A percentile compares a stretch with the other conserved stretches of the same genome.
Conservation (phyloP, 352 stramenopile genomes). For the Phytopythium mirpurense region DNA sequence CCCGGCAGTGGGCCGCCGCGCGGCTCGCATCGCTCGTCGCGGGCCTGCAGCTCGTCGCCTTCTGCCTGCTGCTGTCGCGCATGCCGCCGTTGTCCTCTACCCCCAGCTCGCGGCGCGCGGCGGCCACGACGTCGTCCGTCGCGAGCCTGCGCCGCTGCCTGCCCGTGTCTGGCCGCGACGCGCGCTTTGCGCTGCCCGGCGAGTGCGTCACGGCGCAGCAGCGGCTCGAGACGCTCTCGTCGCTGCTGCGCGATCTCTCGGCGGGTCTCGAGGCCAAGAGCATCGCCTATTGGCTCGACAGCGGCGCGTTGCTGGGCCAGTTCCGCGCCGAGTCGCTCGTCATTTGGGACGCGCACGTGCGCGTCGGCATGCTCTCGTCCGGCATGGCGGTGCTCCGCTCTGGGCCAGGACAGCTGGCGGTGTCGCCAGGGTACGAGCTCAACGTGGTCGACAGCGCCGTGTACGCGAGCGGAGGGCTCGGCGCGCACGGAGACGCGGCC, state of each 20-base stretch:
- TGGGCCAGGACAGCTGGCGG: neutral
- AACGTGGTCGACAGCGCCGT: constrained; percentile 35
- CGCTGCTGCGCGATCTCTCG: constrained; percentile 34
- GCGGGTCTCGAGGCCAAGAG: constrained; percentile 26
- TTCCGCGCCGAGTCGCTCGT: constrained; percentile 36
- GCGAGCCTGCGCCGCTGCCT: constrained; percentile 27
- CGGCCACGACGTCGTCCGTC: constrained; percentile 15
- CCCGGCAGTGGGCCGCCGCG: neutral
- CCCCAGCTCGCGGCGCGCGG: constrained; percentile 11
- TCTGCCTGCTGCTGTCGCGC: constrained; percentile 35
- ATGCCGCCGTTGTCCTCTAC: constrained; percentile 4
- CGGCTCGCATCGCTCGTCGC: constrained; percentile 17
- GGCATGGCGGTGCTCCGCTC: constrained; percentile 10
- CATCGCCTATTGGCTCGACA: constrained; percentile 50
- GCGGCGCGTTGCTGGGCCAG: constrained; percentile 46
- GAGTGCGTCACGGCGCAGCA: constrained; percentile 33
- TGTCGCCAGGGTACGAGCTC: constrained; percentile 33
- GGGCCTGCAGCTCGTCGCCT: constrained; percentile 24
- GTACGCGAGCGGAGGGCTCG: constrained; percentile 22
- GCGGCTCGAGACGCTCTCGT: constrained; percentile 23
- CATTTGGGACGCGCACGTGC: constrained; percentile 45
- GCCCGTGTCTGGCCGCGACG: constrained; percentile 25
- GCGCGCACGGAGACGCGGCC: constrained; percentile 18
- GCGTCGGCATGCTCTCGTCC: constrained; percentile 29
- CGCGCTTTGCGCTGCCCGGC: constrained; percentile 22